Conservation (phyloP, 73 alveolate species). For the Durusdinium trenchii region DNA sequence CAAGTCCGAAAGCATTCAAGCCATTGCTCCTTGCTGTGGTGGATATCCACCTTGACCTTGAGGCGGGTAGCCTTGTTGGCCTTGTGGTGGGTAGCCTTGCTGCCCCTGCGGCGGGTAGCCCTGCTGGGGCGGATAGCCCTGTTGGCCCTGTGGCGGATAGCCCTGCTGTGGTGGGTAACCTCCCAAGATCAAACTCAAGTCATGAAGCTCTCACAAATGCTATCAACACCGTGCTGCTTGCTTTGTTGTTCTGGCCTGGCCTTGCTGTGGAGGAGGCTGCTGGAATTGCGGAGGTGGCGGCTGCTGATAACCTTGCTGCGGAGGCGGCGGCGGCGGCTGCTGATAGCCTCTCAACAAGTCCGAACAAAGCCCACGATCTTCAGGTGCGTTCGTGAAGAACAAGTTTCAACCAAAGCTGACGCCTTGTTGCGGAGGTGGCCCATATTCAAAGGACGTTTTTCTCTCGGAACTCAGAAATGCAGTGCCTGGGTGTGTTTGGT, state of each 20-base stretch:
- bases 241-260: not conserved
- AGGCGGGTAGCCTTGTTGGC: conserved; percentile 45
- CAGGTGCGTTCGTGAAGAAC: too few relatives aligned
- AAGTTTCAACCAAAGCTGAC: not conserved
- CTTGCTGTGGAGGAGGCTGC: conserved; percentile 61
- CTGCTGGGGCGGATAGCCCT: conserved; percentile 14
- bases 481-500: not conserved
- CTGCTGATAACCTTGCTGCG: not conserved
- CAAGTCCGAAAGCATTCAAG: not conserved
- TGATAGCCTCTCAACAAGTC: too few relatives aligned
- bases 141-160: conserved; percentile 45
- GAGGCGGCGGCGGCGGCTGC: conserved; percentile 32
- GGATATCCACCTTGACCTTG: conserved; percentile 72
- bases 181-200: not conserved
- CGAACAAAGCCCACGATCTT: too few relatives aligned
- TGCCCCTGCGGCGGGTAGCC: conserved; percentile 30
- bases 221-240: not conserved
- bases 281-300: conserved; percentile 18
- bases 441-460: conserved; percentile 1
- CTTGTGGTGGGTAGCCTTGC: not conserved
- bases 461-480: conserved; percentile 32
- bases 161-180: conserved; percentile 52
- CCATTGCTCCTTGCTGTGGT: conserved; percentile 34
- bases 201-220: too few relatives aligned
- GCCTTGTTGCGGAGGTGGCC: not conserved